Evolutionary conservation across 2,329 filamentous ascomycete species (phyloP).

Genomic region (Ascochyta koolunga): DNA sequence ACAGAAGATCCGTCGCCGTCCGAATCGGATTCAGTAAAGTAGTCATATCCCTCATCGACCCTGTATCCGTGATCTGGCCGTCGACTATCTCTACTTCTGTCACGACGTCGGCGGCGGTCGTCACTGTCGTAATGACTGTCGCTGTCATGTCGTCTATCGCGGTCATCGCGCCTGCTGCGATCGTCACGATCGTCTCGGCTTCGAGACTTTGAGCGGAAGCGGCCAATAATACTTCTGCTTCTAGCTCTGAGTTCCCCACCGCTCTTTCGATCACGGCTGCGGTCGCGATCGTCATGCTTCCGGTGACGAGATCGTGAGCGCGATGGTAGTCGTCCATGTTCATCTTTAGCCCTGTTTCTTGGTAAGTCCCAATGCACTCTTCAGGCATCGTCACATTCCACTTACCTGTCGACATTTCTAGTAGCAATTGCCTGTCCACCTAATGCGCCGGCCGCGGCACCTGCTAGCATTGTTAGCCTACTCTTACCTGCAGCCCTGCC

Average conservation of each 20-base stretch:
- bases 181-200: conserved; percentile 19
- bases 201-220: conserved; percentile 33
- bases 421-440: conserved; percentile 35
- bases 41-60: conserved; percentile 16
- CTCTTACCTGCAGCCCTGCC: conserved; percentile 41
- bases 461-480: conserved; percentile 46
- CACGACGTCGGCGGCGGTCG: conserved; percentile 12
- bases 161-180: conserved; percentile 13
- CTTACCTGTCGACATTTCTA: conserved; percentile 14
- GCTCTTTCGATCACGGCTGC: conserved; percentile 15
- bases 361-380: not conserved
- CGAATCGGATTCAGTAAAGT: conserved; percentile 11
- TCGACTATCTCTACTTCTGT: conserved; percentile 12
- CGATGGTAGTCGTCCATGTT: conserved; percentile 23
- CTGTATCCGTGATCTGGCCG: conserved; percentile 13
- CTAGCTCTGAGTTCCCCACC: conserved; percentile 30
- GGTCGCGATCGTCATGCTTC: conserved; percentile 15
- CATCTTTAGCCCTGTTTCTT: conserved; percentile 23
- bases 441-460: conserved; percentile 44
- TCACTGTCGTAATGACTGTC: conserved; percentile 7
- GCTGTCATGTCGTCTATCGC: conserved; percentile 16
- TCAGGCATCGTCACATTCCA: not conserved
- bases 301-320: conserved; percentile 22
- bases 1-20: conserved; percentile 10
- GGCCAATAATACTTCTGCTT: conserved; percentile 33